Evolutionary conservation across 208 protist genomes (phyloP).

Genomic region (Trypanosoma cruzi): DNA sequence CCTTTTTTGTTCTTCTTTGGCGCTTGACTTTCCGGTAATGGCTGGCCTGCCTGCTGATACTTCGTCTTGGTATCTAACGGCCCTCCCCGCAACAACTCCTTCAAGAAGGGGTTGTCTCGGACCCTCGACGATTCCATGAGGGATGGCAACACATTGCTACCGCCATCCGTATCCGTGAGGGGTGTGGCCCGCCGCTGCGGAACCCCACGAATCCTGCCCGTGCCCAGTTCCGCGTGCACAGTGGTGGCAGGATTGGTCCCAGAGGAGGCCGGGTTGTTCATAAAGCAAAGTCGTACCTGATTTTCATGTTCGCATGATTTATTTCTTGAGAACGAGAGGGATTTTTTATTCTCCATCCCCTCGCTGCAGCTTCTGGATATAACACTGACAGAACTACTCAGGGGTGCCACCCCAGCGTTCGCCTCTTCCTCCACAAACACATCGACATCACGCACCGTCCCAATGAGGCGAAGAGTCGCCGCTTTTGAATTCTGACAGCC

Average conservation of each 20-base stretch:
- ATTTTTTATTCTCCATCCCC: not conserved
- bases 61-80: conserved; percentile 33
- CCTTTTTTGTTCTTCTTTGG: conserved; percentile 12
- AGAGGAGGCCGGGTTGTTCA: not conserved
- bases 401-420: too few species aligned
- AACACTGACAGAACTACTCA: not conserved
- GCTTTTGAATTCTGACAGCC: not conserved
- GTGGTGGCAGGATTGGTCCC: not conserved
- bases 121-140: conserved; percentile 1
- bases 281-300: not conserved
- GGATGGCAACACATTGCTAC: not conserved
- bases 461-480: not conserved
- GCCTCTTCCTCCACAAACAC: conserved; percentile 22
- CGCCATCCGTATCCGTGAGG: not conserved
- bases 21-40: conserved; percentile 10
- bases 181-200: not conserved
- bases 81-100: conserved; percentile 25
- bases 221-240: conserved; percentile 16
- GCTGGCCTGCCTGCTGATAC: conserved; percentile 28
- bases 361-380: not conserved
- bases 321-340: not conserved
- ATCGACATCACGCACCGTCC: conserved; percentile 13
- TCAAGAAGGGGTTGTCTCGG: conserved; percentile 14
- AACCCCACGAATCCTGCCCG: conserved; percentile 4
- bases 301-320: too few species aligned